Evolutionary conservation across 2,329 filamentous ascomycete genomes (phyloP).

Genomic region (Ophiostoma quercus): DNA sequence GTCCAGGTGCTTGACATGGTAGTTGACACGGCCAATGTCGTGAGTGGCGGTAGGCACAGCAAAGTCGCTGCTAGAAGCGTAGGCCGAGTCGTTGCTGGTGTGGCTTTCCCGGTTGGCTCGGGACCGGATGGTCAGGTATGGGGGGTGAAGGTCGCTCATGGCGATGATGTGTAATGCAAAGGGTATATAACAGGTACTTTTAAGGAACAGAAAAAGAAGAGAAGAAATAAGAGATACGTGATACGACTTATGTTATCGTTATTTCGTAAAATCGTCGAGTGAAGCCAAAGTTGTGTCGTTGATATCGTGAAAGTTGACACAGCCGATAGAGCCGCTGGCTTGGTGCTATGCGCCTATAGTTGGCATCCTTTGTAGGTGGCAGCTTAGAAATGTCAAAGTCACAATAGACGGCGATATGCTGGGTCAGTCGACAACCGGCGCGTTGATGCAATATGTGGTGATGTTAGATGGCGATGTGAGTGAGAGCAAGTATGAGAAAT

Average conservation of each 20-base stretch:
- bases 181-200: background rate
- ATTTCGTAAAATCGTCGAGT: background rate
- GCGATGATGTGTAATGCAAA: conserved; percentile 15
- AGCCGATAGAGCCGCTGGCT: conserved; percentile 12
- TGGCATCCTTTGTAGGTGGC: background rate
- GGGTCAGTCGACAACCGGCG: background rate
- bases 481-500: background rate
- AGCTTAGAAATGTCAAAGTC: no score
- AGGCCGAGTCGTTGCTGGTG: conserved; percentile 47
- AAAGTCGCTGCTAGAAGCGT: conserved; percentile 41
- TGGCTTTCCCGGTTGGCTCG: conserved; percentile 43
- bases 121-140: conserved; percentile 52
- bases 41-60: conserved; percentile 45
- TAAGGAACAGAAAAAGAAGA: background rate
- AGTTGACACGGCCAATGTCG: conserved; percentile 53
- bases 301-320: conserved; percentile 6
- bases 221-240: background rate
- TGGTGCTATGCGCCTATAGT: background rate
- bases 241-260: background rate
- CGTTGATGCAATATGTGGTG: background rate
- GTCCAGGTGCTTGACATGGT: conserved; percentile 52
- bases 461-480: background rate
- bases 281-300: conserved; percentile 5
- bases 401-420: background rate
- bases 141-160: conserved; percentile 42